Evolutionary conservation across 1,284 basidiomycete genomes (phyloP).

Genomic region (Trametes hirsuta): DNA sequence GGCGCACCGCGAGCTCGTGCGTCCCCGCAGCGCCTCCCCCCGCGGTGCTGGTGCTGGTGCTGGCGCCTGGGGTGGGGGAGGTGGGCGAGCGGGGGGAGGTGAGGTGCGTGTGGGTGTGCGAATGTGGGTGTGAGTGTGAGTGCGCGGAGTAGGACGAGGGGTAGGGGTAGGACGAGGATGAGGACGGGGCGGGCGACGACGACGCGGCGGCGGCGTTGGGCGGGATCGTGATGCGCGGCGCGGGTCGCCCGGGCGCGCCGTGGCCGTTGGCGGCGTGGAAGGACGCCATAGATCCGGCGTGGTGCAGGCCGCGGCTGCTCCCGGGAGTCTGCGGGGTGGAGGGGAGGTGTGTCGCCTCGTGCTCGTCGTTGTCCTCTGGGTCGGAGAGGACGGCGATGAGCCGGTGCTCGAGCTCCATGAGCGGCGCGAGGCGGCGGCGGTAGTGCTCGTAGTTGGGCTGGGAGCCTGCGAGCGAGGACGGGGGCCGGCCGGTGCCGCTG

Average conservation of each 20-base stretch:
- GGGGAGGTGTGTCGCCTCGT: conserved; percentile 50
- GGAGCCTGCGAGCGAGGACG: conserved; percentile 48
- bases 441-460: conserved; percentile 66
- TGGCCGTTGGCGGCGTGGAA: background rate
- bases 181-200: conserved; percentile 3
- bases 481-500: conserved; percentile 47
- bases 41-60: background rate
- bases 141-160: background rate
- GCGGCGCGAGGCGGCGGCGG: conserved; percentile 60
- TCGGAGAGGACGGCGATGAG: conserved; percentile 66
- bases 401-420: conserved; percentile 66
- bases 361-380: conserved; percentile 54
- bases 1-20: conserved; percentile 60
- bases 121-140: background rate
- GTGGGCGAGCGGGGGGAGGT: conserved; percentile 33
- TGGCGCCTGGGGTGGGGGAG: conserved; percentile 24
- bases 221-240: conserved; percentile 24
- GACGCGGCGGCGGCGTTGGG: conserved; percentile 1
- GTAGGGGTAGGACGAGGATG: background rate
- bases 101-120: conserved; percentile 2
- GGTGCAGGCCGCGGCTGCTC: background rate
- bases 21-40: background rate
- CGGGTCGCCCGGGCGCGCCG: conserved; percentile 4
- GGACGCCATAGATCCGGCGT: conserved; percentile 7
- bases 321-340: background rate